A percentile compares a stretch with the other conserved stretches of the same genome.
Evolutionary conservation across 495 filamentous ascomycete genomes (phyloP).

Genomic region (Tuber calosporum): DNA sequence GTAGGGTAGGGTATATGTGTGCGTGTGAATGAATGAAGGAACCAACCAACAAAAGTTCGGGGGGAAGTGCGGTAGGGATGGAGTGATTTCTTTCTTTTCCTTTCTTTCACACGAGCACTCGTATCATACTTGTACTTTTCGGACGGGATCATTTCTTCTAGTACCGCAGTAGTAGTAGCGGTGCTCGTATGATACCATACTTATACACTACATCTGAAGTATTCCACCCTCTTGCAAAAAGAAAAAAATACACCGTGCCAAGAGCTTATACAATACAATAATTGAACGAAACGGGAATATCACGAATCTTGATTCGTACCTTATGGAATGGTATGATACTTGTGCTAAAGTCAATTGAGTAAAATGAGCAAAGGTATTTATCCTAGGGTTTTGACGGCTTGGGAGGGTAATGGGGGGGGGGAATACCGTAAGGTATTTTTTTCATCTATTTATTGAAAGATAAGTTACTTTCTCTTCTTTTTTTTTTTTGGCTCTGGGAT

Average conservation of each 20-base stretch:
- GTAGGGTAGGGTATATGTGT: neutral
- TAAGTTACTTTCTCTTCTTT: neutral
- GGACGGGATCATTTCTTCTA: neutral
- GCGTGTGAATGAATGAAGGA: neutral
- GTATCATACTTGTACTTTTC: too few relatives aligned
- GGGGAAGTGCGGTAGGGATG: neutral
- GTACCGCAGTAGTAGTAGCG: neutral
- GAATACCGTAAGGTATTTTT: too few relatives aligned
- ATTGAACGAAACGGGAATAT: neutral
- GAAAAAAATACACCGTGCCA: neutral
- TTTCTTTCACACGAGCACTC: neutral
- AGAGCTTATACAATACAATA: too few relatives aligned
- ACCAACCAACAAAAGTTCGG: neutral
- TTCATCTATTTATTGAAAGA: too few relatives aligned
- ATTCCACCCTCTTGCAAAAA: neutral
- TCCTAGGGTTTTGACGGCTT: neutral
- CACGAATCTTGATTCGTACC: neutral
- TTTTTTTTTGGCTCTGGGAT: too few relatives aligned
- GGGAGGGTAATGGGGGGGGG: neutral
- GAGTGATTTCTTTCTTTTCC: neutral
- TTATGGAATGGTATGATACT: neutral
- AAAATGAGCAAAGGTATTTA: neutral
- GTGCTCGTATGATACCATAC: conserved; percentile 12
- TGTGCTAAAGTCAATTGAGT: neutral
- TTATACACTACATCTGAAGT: too few relatives aligned